phyloP scores from a whole-genome alignment of 352 stramenopile species.

The Phytophthora pseudosyringae region DNA sequence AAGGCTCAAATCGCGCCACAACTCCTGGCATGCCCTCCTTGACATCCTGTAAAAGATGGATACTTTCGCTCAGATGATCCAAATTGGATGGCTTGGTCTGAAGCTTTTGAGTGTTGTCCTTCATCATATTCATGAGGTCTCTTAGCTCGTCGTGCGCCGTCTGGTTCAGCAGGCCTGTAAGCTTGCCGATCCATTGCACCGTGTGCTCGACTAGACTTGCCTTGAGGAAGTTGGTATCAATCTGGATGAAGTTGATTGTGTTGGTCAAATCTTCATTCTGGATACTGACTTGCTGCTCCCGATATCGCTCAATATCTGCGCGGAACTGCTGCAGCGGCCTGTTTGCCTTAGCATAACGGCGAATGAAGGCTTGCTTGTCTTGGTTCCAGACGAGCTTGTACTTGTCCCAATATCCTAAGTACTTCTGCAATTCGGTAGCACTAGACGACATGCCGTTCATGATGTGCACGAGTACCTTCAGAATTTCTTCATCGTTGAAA shows the following conservation, averaged over 20 bases:
- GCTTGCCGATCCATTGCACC: constrained; percentile 93
- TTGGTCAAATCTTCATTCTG: constrained; percentile 92
- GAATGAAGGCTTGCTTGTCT: constrained; percentile 95
- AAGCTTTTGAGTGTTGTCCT: constrained; percentile 87
- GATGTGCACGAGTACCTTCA: constrained; percentile 95
- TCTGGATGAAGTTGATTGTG: constrained; percentile 96
- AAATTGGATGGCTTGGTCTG: constrained; percentile 87
- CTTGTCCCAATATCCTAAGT: constrained; percentile 96
- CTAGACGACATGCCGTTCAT: constrained; percentile 97
- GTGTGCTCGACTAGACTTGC: constrained; percentile 91
- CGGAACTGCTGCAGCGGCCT: constrained; percentile 92
- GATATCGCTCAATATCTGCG: constrained; percentile 92
- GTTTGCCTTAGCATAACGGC: constrained; percentile 95
- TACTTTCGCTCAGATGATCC: constrained; percentile 92
- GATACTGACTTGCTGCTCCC: constrained; percentile 92
- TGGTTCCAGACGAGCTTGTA: constrained; percentile 95
- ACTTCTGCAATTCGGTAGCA: constrained; percentile 94
- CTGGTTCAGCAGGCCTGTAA: constrained; percentile 92
- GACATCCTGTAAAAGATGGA: constrained; percentile 89
- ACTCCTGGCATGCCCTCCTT: constrained; percentile 82
- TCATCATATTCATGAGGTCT: constrained; percentile 90
- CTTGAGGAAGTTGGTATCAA: constrained; percentile 95
- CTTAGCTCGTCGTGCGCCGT: constrained; percentile 90
- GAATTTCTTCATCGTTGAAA: constrained; percentile 95
- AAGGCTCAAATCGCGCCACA: constrained; percentile 78